Base-by-base conservation (phyloP, 495 filamentous ascomycete species). In the Penicillium antarcticum region DNA sequence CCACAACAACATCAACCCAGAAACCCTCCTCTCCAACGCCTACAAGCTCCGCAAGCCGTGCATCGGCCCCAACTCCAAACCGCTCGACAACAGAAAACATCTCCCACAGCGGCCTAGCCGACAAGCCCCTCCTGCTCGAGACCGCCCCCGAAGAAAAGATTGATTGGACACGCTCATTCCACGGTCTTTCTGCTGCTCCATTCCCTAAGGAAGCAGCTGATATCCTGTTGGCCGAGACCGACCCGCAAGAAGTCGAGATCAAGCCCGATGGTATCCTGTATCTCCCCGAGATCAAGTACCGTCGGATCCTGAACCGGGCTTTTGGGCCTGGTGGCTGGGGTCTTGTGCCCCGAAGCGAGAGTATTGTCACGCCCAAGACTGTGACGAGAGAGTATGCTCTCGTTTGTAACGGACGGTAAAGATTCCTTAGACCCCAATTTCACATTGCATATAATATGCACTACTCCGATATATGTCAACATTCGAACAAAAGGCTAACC, bases 261-360 rank as follows among this genome's bases (percentile, higher is more conserved):
- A 98, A 98, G 75, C 87, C 89, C 21, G 94, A 98, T 71, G 94
- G 94, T 24, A 95, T 98, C 58, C 75, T 97, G 41, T 98, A 97
- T 65, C 78, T 98, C 47, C 94, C 94, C 12, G 94, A 98, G 80
- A 98, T 98, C 75, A 98, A 98, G 70, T 98, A 98, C 70, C 78
- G 94, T 18, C 78, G 94, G 34, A 96, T 97, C 50, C 71, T 98
- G 56, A 97, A 97, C 63, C 65, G 73, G 34, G 91, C 94, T 0
- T 98, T 98, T 71, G 94, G 94, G 0, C 94, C 94, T 2, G 95
- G 95, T 3, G 94, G 87, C 2, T 98, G 94, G 94, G 95, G 94
- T 2, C 69, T 98, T 33, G 94, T 89, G 36, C 94, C 94, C 14
- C 72, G 94, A 17, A 88, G 92, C 12, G 91, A 96, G 76, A 87